These are phyloP conservation scores for Epicoccum sorghinum DNA, from an alignment of 2,329 filamentous ascomycete species.

Conservation along the genomic window DNA sequence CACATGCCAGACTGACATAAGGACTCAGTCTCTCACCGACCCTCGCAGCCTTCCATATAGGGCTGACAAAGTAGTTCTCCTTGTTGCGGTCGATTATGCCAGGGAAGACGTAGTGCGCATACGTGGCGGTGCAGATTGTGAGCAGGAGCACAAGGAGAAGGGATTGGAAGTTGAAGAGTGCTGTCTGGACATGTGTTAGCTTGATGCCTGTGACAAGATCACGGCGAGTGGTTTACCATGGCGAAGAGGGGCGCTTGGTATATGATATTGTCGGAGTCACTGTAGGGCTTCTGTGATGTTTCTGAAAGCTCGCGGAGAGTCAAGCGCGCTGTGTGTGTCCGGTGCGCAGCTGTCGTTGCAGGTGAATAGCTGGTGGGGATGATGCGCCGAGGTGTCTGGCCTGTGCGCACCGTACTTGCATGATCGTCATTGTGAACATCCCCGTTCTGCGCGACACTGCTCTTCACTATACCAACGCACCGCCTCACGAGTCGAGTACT, in stretches of 20 bases:
- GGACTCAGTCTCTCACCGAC: constrained; percentile 93
- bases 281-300: not conserved
- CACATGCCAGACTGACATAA: constrained; percentile 92
- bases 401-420: constrained; percentile 14
- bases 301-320: not conserved
- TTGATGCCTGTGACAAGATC: not conserved
- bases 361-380: constrained; percentile 12
- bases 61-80: constrained; percentile 77
- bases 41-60: constrained; percentile 95
- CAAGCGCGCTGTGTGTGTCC: not conserved
- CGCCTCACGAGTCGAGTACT: too few relatives aligned
- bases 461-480: not conserved
- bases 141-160: constrained; percentile 93
- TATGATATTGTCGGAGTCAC: not conserved
- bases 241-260: not conserved
- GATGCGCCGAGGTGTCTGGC: constrained; percentile 14
- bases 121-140: constrained; percentile 93
- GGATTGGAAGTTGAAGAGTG: constrained; percentile 98
- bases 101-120: constrained; percentile 88
- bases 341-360: constrained; percentile 13
- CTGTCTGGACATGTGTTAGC: constrained; percentile 66
- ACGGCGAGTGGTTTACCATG: constrained; percentile 18
- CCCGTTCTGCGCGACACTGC: constrained; percentile 1
- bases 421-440: constrained; percentile 17
- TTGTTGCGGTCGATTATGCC: constrained; percentile 91